Evolutionary conservation across 1,284 basidiomycete genomes (phyloP), one percentile per base, ranked within the genome.

Genomic region (Phenoliferia sp.): DNA sequence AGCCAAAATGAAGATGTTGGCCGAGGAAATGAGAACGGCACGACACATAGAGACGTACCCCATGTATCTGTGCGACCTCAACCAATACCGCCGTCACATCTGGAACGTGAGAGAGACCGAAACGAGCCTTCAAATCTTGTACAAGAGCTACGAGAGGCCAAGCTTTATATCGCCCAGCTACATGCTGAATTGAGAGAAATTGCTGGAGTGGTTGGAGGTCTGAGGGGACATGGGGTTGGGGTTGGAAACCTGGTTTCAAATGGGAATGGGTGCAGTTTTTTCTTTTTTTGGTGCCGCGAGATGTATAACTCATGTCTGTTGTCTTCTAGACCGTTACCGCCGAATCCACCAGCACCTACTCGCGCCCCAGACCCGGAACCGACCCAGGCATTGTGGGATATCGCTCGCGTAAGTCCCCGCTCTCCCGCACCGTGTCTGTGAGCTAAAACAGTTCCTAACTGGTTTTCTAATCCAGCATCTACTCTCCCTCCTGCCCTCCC

Each of bases 81-180:
- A 9, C 52, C 17, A 16, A n/a, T n/a, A n/a, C n/a, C n/a, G n/a
- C n/a, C n/a, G n/a, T n/a, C n/a, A n/a, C n/a, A n/a, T n/a, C n/a
- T n/a, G n/a, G n/a, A n/a, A n/a, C n/a, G n/a, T n/a, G n/a, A n/a
- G n/a, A n/a, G n/a, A n/a, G n/a, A n/a, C n/a, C n/a, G n/a, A n/a
- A n/a, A n/a, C n/a, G n/a, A n/a, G n/a, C 3, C 17, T 2, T n/a
- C 5, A 3, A 55, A 71, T 62, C 62, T 68, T 39, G 44, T 69
- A 0, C 35, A 61, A 16, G 70, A 71, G 36, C 63, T 71, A 3
- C 61, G 65, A 16, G 65, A 67, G 22, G 67, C 70, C 0, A 67
- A 67, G 26, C 63, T 66, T 22, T 71, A 71, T 31, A 71, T 71
- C 58, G 39, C 57, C 2, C 60, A 58, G 26, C 39, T 71, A 4